Evolutionary conservation across 495 filamentous ascomycete species (phyloP).

Genomic region (Trichoderma gamsii): DNA sequence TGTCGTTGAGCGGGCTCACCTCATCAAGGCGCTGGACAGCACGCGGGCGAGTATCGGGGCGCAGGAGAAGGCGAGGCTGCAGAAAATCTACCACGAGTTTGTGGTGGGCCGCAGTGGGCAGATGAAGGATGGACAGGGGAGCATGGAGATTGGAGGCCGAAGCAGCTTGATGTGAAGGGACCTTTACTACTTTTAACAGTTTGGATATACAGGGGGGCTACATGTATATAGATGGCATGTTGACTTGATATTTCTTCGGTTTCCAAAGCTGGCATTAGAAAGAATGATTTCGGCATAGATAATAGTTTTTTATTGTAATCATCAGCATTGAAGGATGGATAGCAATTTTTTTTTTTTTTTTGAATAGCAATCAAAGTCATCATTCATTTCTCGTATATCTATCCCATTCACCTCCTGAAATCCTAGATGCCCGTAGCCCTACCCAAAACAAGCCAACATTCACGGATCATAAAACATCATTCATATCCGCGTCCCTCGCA

Average conservation of each 20-base stretch:
- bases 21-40: conserved; percentile 65
- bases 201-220: neutral
- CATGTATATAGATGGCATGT: no score
- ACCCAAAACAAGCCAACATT: neutral
- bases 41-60: conserved; percentile 78
- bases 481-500: conserved; percentile 12
- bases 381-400: neutral
- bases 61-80: conserved; percentile 65
- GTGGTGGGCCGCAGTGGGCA: conserved; percentile 85
- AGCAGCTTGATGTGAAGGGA: conserved; percentile 92
- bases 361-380: neutral
- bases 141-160: conserved; percentile 84
- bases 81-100: conserved; percentile 85
- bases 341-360: no score
- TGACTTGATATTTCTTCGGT: no score
- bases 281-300: neutral
- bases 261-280: neutral
- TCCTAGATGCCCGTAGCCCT: neutral
- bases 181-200: no score
- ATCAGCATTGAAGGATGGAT: neutral
- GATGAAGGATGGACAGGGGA: conserved; percentile 85
- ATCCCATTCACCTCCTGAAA: neutral
- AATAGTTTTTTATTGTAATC: neutral
- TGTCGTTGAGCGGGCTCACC: conserved; percentile 79
- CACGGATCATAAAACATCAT: conserved; percentile 25